Evolutionary conservation across 805 yeast species (phyloP).

Genomic region (Wickerhamiella siamensis): DNA sequence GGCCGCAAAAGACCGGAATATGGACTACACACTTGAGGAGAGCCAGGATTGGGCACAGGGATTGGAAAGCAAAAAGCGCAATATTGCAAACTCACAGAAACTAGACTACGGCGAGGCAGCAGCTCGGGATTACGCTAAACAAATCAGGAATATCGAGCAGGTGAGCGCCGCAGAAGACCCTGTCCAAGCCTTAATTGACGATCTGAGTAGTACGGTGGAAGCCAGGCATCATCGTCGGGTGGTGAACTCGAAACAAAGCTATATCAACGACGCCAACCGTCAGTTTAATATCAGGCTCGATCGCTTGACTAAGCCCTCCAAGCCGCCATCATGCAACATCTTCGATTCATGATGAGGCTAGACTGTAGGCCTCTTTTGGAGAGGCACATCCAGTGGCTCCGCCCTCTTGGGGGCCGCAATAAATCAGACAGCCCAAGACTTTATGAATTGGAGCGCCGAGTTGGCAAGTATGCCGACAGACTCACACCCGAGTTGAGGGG

Average conservation of each 20-base stretch:
- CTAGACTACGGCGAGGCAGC: not conserved
- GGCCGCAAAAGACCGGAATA: not conserved
- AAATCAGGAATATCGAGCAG: not conserved
- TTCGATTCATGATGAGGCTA: not conserved
- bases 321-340: not conserved
- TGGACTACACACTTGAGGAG: not conserved
- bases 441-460: conserved; percentile 7
- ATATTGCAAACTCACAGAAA: not conserved
- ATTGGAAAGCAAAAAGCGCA: not conserved
- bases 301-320: not conserved
- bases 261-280: not conserved
- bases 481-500: conserved; percentile 5
- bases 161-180: not conserved
- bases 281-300: not conserved
- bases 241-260: not conserved
- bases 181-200: not conserved
- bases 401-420: not conserved
- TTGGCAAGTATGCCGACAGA: conserved; percentile 12
- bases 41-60: not conserved
- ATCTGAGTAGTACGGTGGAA: not conserved
- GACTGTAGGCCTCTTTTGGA: no score
- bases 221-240: not conserved
- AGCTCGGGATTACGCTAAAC: not conserved
- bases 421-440: not conserved
- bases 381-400: not conserved